Evolutionary conservation across 148 eudicot species (phyloP).

Genomic region (Gaultheria prostrata): DNA sequence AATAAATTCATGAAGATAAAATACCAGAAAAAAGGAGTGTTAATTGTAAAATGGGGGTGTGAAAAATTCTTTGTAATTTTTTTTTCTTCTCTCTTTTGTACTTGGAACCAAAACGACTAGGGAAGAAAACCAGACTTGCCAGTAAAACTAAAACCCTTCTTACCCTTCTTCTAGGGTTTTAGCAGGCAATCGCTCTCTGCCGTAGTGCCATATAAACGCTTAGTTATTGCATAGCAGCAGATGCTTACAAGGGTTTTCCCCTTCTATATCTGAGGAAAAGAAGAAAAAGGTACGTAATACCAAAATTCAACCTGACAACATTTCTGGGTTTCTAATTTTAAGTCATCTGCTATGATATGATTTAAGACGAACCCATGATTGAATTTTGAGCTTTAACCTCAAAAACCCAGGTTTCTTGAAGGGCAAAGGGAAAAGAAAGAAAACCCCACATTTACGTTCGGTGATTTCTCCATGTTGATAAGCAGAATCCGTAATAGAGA

Average conservation of each 20-base stretch:
- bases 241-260: background rate
- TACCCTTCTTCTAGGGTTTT: background rate
- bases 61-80: too few species aligned
- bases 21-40: too few species aligned
- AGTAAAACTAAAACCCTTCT: background rate
- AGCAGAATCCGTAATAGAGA: conserved; percentile 19
- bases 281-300: background rate
- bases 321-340: background rate
- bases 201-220: background rate
- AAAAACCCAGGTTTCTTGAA: background rate
- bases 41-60: too few species aligned
- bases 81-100: too few species aligned
- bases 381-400: background rate
- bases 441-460: background rate
- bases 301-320: background rate
- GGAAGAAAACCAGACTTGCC: too few species aligned
- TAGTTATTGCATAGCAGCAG: background rate
- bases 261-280: background rate
- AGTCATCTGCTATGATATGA: background rate
- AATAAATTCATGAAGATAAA: too few species aligned
- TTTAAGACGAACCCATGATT: background rate
- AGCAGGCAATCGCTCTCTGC: background rate
- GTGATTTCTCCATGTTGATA: conserved; percentile 4
- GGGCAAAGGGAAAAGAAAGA: background rate
- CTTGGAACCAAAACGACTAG: too few species aligned